A percentile compares a stretch with the other conserved stretches of the same genome.
These are phyloP conservation scores for Fraxinus cuspidata DNA, from an alignment of 257 asterid species.

Conservation along the genomic window DNA sequence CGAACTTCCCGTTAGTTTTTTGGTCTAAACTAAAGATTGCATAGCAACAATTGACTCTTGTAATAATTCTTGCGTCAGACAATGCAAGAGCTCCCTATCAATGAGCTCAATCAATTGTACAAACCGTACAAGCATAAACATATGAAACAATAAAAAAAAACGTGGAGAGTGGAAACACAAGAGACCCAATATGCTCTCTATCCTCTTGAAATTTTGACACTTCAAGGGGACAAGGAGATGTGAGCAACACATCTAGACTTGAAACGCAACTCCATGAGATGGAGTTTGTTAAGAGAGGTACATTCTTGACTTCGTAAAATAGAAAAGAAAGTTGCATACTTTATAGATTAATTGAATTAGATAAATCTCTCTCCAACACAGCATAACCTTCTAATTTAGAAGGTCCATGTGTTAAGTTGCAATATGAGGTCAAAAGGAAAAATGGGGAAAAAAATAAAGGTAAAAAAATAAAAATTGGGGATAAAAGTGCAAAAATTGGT, in stretches of 20 bases:
- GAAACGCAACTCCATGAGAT: no score
- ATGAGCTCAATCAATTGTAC: background rate
- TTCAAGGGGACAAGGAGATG: no score
- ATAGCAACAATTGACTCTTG: background rate
- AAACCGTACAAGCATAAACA: background rate
- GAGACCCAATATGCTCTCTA: no score
- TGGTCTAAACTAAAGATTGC: background rate
- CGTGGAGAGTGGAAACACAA: no score
- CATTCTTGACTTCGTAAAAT: background rate
- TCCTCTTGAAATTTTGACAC: no score
- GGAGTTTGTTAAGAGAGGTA: background rate
- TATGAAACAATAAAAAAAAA: background rate
- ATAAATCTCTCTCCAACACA: no score
- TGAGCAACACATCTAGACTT: no score
- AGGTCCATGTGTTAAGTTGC: background rate
- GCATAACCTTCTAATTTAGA: background rate
- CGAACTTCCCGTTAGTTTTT: background rate
- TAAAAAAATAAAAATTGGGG: background rate
- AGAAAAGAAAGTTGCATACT: background rate
- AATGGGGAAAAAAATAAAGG: background rate
- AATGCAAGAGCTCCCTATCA: no score
- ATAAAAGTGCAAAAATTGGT: background rate
- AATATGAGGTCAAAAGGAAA: background rate
- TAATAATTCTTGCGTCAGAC: no score
- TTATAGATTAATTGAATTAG: no score